Conservation (phyloP, 306 rosid genomes). For the Fagus sylvatica region DNA sequence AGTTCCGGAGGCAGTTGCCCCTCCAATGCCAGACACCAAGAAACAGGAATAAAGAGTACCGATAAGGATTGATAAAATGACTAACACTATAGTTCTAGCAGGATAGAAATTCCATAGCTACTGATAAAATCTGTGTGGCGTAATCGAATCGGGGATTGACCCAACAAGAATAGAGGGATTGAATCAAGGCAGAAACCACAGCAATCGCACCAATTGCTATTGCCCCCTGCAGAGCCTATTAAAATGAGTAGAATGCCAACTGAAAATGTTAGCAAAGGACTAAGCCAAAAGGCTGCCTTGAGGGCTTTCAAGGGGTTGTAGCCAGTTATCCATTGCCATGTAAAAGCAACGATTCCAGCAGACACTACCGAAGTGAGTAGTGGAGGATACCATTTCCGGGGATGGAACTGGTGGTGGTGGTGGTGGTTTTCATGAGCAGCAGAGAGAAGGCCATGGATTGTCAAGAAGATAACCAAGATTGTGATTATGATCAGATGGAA, state of each 20-base stretch:
- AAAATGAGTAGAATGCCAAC: conserved; percentile 42
- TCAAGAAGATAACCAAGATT: conserved; percentile 37
- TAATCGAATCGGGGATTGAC: conserved; percentile 49
- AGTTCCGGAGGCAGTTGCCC: conserved; percentile 43
- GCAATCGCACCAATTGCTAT: conserved; percentile 46
- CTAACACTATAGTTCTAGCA: conserved; percentile 27
- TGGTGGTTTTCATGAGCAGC: conserved; percentile 29
- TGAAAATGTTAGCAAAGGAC: conserved; percentile 56
- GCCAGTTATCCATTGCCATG: conserved; percentile 54
- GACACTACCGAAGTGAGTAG: conserved; percentile 43
- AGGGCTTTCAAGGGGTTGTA: conserved; percentile 50
- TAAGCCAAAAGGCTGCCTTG: conserved; percentile 52
- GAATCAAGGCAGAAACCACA: conserved; percentile 42
- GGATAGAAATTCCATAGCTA: conserved; percentile 51
- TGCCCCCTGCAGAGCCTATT: conserved; percentile 39
- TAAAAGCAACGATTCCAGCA: conserved; percentile 52
- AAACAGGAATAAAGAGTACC: conserved; percentile 54
- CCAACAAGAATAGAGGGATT: conserved; percentile 74
- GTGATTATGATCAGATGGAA: conserved; percentile 43
- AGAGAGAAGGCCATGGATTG: conserved; percentile 38
- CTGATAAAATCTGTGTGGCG: conserved; percentile 42
- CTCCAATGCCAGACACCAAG: conserved; percentile 60
- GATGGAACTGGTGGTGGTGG: conserved; percentile 57
- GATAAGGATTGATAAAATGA: conserved; percentile 21
- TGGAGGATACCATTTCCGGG: conserved; percentile 60